These are phyloP conservation scores for Triticum urartu DNA, from an alignment of 176 grass and related monocot species.

Conservation along the genomic window DNA sequence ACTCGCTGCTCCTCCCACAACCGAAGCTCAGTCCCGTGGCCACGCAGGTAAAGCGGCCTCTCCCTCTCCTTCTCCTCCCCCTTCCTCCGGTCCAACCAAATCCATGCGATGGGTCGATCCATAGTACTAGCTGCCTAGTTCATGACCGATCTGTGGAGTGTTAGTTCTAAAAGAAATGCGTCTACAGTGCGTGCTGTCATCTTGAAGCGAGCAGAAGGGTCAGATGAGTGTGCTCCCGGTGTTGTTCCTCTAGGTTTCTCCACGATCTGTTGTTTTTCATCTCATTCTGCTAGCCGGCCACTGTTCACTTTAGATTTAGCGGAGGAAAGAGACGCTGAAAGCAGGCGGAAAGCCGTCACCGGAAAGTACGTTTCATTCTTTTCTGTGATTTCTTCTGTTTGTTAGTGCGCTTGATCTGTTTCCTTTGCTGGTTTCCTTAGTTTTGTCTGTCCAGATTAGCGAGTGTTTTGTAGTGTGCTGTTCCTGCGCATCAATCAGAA, in stretches of 20 bases:
- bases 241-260: neutral
- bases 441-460: neutral
- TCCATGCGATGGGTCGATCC: neutral
- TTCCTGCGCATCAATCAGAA: neutral
- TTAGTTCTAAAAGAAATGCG: neutral
- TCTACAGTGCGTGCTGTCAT: neutral
- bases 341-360: neutral
- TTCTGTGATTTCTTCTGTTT: neutral
- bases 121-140: neutral
- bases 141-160: neutral
- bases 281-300: neutral
- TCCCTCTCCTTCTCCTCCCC: neutral
- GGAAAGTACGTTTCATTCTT: neutral
- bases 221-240: neutral
- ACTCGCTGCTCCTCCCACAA: neutral
- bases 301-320: neutral
- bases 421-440: neutral
- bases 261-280: neutral
- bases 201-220: neutral
- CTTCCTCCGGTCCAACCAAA: neutral
- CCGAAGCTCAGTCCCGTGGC: neutral
- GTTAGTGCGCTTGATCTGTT: slow-evolving; percentile 1
- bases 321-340: neutral
- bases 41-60: slow-evolving; percentile 37
- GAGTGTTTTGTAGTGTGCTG: neutral